Conservation (phyloP, 2,329 filamentous ascomycete species). For the Colletotrichum liriopes region DNA sequence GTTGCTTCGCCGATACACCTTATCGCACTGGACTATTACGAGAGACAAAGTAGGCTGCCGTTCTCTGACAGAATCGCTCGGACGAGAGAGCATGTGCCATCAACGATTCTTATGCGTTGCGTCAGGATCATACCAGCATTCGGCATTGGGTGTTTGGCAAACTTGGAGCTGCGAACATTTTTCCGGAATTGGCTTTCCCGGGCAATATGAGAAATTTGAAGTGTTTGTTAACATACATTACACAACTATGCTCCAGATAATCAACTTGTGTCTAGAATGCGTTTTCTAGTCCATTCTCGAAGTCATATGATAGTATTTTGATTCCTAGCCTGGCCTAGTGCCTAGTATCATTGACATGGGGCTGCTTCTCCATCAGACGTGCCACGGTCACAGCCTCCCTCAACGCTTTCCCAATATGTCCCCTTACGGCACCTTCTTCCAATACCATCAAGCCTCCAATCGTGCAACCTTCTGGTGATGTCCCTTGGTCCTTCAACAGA, state of each 20-base stretch:
- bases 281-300: background rate
- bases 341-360: constrained; percentile 59
- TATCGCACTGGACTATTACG: constrained; percentile 43
- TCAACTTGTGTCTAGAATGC: no score
- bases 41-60: constrained; percentile 45
- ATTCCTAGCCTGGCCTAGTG: background rate
- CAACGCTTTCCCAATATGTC: constrained; percentile 58
- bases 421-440: constrained; percentile 70
- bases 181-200: constrained; percentile 5
- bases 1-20: constrained; percentile 51
- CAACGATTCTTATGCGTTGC: constrained; percentile 49
- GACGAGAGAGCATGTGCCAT: constrained; percentile 46
- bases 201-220: background rate
- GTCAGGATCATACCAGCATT: constrained; percentile 52
- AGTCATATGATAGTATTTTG: background rate
- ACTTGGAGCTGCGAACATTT: constrained; percentile 43
- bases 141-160: constrained; percentile 50
- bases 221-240: no score
- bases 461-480: constrained; percentile 73
- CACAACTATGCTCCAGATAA: no score
- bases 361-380: constrained; percentile 55
- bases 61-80: constrained; percentile 45
- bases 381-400: constrained; percentile 65
- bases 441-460: constrained; percentile 73
- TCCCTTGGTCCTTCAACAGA: constrained; percentile 71